These are phyloP conservation scores for Phytophthora rubi DNA, from an alignment of 352 stramenopile species.

Conservation along the genomic window DNA sequence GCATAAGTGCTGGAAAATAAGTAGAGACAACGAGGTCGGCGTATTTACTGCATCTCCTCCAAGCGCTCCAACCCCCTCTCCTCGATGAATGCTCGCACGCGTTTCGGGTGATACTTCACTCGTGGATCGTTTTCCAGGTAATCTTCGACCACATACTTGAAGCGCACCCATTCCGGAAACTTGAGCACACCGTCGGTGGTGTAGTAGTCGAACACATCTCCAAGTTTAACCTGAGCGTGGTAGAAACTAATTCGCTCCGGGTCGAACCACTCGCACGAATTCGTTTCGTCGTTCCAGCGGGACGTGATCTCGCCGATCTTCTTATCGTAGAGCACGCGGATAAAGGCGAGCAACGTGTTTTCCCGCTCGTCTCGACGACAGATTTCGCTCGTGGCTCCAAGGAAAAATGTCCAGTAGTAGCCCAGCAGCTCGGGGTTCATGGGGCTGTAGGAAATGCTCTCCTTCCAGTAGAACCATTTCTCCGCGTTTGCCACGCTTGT, in stretches of 20 bases:
- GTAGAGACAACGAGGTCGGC: too few species aligned
- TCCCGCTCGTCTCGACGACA: conserved; percentile 1
- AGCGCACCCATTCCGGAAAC: conserved; percentile 21
- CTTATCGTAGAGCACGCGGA: conserved; percentile 8
- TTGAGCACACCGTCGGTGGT: conserved; percentile 25
- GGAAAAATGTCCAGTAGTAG: conserved; percentile 6
- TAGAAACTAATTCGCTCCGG: conserved; percentile 10
- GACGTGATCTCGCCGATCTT: conserved; percentile 13
- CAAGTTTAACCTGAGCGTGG: conserved; percentile 19
- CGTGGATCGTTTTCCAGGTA: conserved; percentile 26
- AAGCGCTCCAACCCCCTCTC: conserved; percentile 1
- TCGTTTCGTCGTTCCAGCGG: conserved; percentile 4
- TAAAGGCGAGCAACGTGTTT: background rate
- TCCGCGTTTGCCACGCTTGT: background rate
- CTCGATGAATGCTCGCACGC: conserved; percentile 1
- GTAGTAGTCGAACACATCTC: conserved; percentile 35
- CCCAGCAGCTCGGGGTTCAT: conserved; percentile 3
- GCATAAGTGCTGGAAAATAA: too few species aligned
- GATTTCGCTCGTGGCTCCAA: background rate
- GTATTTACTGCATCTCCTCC: conserved; percentile 8
- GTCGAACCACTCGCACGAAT: background rate
- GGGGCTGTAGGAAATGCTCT: conserved; percentile 8
- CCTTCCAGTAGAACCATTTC: conserved; percentile 8
- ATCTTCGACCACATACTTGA: conserved; percentile 36
- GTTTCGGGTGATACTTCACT: conserved; percentile 28